phyloP scores from a whole-genome alignment of 1,284 basidiomycete genomes.

The Trametes versicolor region DNA sequence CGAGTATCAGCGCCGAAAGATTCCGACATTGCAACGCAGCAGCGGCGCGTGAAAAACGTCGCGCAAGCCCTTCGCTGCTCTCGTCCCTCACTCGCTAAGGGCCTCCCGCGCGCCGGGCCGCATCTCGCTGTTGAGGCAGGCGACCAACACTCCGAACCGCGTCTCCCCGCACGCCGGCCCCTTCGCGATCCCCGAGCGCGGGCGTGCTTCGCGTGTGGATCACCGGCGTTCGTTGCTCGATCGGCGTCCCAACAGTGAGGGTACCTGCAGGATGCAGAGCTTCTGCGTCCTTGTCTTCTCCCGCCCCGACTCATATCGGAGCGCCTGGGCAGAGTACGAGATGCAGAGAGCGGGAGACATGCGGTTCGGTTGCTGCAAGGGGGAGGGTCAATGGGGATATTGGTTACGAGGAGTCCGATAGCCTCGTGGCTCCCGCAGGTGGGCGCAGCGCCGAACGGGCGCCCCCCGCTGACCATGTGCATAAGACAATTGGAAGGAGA shows the following conservation, averaged over 20 bases:
- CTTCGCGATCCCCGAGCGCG: background rate
- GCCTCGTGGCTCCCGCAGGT: constrained; percentile 13
- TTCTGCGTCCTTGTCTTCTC: background rate
- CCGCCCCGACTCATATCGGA: constrained; percentile 1
- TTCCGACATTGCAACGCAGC: too few species aligned
- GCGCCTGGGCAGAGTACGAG: background rate
- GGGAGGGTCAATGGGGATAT: background rate
- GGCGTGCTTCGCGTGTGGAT: background rate
- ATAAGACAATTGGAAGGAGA: too few species aligned
- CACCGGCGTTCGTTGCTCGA: background rate
- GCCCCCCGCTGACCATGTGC: background rate
- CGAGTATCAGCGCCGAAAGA: too few species aligned
- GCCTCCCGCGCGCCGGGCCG: too few species aligned
- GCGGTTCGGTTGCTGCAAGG: too few species aligned
- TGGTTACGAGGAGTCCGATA: constrained; percentile 10
- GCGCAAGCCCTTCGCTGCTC: too few species aligned
- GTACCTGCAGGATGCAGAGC: background rate
- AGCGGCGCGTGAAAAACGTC: too few species aligned
- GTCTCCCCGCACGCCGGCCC: background rate
- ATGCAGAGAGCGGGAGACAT: too few species aligned
- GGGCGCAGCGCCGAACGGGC: background rate
- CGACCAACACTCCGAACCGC: too few species aligned
- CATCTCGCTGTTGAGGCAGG: too few species aligned
- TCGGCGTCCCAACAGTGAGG: background rate
- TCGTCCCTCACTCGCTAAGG: too few species aligned